Percentiles rank a stretch among this genome's conserved stretches.
Conservation (phyloP, 2,329 filamentous ascomycete genomes). For the Lasiodiplodia hormozganensis region DNA sequence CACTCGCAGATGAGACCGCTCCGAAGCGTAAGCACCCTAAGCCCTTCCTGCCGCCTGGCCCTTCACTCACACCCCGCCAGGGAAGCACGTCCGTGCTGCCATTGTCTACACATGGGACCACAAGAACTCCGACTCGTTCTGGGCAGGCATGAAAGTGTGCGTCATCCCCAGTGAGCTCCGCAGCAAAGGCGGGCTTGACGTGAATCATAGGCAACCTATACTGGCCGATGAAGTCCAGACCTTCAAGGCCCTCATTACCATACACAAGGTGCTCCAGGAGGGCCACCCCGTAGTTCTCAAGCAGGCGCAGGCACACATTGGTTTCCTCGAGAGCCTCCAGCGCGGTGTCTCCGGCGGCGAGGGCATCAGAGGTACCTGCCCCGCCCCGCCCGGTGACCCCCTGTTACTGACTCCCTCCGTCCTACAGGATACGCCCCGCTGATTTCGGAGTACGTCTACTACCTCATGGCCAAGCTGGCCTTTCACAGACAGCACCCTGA, state of each 20-base stretch:
- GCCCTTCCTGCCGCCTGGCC: conserved; percentile 13
- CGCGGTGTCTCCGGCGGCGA: conserved; percentile 79
- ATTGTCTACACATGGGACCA: conserved; percentile 99
- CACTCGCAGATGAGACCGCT: conserved; percentile 65
- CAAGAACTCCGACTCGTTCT: conserved; percentile 93
- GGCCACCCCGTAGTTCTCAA: conserved; percentile 86
- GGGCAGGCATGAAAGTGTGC: conserved; percentile 98
- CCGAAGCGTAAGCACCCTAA: conserved; percentile 63
- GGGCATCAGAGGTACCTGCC: conserved; percentile 73
- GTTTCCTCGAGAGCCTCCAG: conserved; percentile 92
- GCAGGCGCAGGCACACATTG: conserved; percentile 86
- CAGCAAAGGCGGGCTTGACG: conserved; percentile 25
- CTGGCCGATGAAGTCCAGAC: conserved; percentile 98
- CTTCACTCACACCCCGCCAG: conserved; percentile 50
- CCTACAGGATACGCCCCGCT: conserved; percentile 77
- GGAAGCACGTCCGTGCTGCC: conserved; percentile 95
- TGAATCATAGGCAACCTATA: conserved; percentile 78
- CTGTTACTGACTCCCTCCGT: conserved; percentile 6
- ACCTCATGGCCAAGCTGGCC: conserved; percentile 89
- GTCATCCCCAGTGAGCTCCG: conserved; percentile 16
- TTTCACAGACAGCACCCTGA: conserved; percentile 97
- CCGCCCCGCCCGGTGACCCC: conserved; percentile 1
- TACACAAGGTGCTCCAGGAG: conserved; percentile 97
- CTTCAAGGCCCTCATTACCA: conserved; percentile 96
- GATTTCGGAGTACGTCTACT: conserved; percentile 97